Evolutionary conservation across 805 yeast genomes (phyloP).

Genomic region (Metschnikowia drakensbergensis): DNA sequence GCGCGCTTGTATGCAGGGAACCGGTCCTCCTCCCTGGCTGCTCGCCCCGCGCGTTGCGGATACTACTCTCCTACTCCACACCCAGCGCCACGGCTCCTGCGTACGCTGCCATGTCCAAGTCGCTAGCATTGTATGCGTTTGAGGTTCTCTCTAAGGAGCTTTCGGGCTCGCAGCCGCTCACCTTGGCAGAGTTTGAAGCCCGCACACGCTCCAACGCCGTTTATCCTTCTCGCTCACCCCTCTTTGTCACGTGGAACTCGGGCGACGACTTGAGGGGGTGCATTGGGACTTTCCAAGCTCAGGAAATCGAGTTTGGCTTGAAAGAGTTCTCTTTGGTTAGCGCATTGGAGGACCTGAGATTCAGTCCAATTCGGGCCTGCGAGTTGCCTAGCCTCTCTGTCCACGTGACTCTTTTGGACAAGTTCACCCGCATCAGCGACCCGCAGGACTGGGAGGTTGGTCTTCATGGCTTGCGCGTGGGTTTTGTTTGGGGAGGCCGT

Average conservation of each 20-base stretch:
- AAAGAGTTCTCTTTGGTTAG: constrained; percentile 53
- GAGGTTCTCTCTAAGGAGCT: constrained; percentile 28
- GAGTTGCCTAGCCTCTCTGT: constrained; percentile 58
- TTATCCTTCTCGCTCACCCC: constrained; percentile 39
- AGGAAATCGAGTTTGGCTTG: constrained; percentile 56
- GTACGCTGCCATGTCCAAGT: constrained; percentile 27
- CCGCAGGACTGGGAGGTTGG: constrained; percentile 80
- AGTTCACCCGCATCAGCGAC: constrained; percentile 50
- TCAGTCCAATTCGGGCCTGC: constrained; percentile 51
- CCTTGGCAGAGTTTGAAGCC: constrained; percentile 12
- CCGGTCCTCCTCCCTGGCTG: background rate
- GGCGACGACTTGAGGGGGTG: constrained; percentile 69
- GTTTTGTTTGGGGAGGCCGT: constrained; percentile 40
- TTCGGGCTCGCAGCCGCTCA: constrained; percentile 9
- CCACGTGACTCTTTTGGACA: constrained; percentile 61
- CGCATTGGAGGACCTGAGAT: constrained; percentile 77
- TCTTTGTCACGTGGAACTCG: constrained; percentile 87
- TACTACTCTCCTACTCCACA: background rate
- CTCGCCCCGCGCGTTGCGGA: too few relatives aligned
- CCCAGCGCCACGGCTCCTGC: background rate
- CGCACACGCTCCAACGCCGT: constrained; percentile 3
- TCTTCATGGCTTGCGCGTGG: constrained; percentile 69
- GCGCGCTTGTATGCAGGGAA: too few relatives aligned
- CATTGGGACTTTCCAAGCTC: constrained; percentile 77
- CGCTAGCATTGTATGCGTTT: constrained; percentile 38